phyloP scores from a whole-genome alignment of 192 early-diverging fungal genomes.

The Rhizophagus sp. region DNA sequence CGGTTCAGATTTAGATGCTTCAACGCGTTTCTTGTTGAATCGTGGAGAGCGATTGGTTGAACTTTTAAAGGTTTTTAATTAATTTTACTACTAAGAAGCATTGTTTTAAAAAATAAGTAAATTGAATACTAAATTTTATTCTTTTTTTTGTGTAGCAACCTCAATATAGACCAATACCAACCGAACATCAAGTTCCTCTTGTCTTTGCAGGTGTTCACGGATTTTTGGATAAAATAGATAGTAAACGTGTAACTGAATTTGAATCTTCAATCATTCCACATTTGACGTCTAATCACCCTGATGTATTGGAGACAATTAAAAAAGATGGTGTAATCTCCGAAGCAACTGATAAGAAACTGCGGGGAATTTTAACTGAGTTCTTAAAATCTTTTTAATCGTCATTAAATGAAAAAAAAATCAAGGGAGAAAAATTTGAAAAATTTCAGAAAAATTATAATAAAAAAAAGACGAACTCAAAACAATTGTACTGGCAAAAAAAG shows the following conservation, averaged over 20 bases:
- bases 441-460: neutral
- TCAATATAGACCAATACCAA: constrained; percentile 94
- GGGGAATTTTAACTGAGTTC: constrained; percentile 77
- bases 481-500: no score
- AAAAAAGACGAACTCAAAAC: neutral
- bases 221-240: constrained; percentile 98
- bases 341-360: constrained; percentile 92
- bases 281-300: constrained; percentile 85
- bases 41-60: constrained; percentile 99
- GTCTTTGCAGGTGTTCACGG: constrained; percentile 99
- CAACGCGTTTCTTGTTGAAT: constrained; percentile 99
- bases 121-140: neutral
- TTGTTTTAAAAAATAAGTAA: neutral
- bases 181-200: constrained; percentile 97
- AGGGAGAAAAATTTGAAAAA: neutral
- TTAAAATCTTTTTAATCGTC: constrained; percentile 75
- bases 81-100: neutral
- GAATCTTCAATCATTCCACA: constrained; percentile 88
- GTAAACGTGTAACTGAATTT: constrained; percentile 90
- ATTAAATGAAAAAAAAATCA: constrained; percentile 17
- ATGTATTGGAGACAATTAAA: constrained; percentile 88
- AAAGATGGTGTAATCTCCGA: constrained; percentile 85
- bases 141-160: constrained; percentile 63
- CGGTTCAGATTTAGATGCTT: constrained; percentile 99
- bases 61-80: constrained; percentile 72